These are phyloP conservation scores for Trametes villosa DNA, from an alignment of 768 basidiomycete species.

Conservation along the genomic window DNA sequence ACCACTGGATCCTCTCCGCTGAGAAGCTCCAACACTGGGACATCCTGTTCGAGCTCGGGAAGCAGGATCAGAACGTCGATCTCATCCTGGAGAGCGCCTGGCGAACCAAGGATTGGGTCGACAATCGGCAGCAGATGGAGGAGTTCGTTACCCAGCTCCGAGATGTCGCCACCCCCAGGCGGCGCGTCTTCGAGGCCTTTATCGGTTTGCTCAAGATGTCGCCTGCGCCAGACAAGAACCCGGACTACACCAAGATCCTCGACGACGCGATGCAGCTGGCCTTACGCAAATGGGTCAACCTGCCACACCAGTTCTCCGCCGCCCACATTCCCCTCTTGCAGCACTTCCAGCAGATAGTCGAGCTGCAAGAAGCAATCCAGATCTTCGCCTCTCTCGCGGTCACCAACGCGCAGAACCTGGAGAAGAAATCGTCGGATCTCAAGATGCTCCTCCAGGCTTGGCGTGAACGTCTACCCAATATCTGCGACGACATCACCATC, in stretches of 20 bases:
- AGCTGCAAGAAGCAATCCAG: constrained; percentile 92
- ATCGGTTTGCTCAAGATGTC: constrained; percentile 87
- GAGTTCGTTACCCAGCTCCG: constrained; percentile 78
- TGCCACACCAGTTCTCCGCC: constrained; percentile 85
- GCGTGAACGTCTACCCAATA: constrained; percentile 95
- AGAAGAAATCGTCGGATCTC: constrained; percentile 92
- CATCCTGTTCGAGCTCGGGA: constrained; percentile 86
- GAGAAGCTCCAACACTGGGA: constrained; percentile 99
- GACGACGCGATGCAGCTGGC: constrained; percentile 98
- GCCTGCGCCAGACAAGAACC: constrained; percentile 77
- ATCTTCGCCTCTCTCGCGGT: constrained; percentile 90
- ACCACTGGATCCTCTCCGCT: constrained; percentile 96
- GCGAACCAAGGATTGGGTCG: constrained; percentile 90
- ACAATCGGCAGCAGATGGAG: constrained; percentile 38
- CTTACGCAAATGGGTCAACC: constrained; percentile 91
- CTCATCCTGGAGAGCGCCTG: constrained; percentile 94
- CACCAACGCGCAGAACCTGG: constrained; percentile 87
- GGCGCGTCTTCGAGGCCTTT: constrained; percentile 96
- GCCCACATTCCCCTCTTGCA: constrained; percentile 95
- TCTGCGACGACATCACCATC: constrained; percentile 96
- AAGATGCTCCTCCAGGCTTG: constrained; percentile 97
- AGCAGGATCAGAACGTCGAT: constrained; percentile 88
- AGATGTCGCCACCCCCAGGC: constrained; percentile 91
- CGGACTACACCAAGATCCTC: constrained; percentile 84
- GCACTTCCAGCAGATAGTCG: constrained; percentile 99